These are phyloP conservation scores for Fusarium incarnatum DNA, from an alignment of 2,329 filamentous ascomycete species.

Conservation along the genomic window DNA sequence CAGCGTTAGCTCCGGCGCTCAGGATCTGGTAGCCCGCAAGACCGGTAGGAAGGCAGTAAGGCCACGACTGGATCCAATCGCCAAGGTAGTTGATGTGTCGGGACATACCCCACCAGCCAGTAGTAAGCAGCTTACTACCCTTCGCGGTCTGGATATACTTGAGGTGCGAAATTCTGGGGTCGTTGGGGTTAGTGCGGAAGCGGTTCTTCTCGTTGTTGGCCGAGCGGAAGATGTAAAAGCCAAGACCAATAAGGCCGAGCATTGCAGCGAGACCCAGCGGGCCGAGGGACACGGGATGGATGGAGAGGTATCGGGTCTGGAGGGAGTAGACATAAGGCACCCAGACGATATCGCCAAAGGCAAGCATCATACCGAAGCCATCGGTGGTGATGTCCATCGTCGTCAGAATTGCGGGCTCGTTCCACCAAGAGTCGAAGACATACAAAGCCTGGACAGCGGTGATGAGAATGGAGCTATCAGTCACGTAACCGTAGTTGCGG, in stretches of 20 bases:
- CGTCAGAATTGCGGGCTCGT: slow-evolving; percentile 88
- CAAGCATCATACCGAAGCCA: slow-evolving; percentile 94
- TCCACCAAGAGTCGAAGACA: slow-evolving; percentile 84
- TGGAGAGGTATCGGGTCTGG: slow-evolving; percentile 85
- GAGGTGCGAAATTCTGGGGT: slow-evolving; percentile 82
- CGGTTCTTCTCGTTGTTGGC: slow-evolving; percentile 95
- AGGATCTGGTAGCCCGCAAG: slow-evolving; percentile 83
- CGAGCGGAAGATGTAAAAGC: slow-evolving; percentile 94
- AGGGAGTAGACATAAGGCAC: slow-evolving; percentile 89
- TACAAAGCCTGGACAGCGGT: slow-evolving; percentile 84
- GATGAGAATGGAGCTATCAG: slow-evolving; percentile 86
- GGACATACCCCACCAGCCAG: slow-evolving; percentile 93
- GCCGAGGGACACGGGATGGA: slow-evolving; percentile 85
- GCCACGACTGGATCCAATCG: slow-evolving; percentile 94
- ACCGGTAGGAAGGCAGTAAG: slow-evolving; percentile 88
- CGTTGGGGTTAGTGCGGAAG: slow-evolving; percentile 88
- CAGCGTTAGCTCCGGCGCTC: slow-evolving; percentile 61
- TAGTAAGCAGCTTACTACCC: slow-evolving; percentile 83
- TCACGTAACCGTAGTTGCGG: slow-evolving; percentile 82
- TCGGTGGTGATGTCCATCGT: slow-evolving; percentile 96
- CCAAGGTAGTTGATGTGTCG: slow-evolving; percentile 97
- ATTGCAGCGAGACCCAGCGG: slow-evolving; percentile 72
- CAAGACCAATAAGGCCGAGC: slow-evolving; percentile 73
- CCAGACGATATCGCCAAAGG: slow-evolving; percentile 94
- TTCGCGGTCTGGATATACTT: slow-evolving; percentile 86